These are phyloP conservation scores for Suillus decipiens DNA, from an alignment of 768 basidiomycete genomes.

Conservation along the genomic window DNA sequence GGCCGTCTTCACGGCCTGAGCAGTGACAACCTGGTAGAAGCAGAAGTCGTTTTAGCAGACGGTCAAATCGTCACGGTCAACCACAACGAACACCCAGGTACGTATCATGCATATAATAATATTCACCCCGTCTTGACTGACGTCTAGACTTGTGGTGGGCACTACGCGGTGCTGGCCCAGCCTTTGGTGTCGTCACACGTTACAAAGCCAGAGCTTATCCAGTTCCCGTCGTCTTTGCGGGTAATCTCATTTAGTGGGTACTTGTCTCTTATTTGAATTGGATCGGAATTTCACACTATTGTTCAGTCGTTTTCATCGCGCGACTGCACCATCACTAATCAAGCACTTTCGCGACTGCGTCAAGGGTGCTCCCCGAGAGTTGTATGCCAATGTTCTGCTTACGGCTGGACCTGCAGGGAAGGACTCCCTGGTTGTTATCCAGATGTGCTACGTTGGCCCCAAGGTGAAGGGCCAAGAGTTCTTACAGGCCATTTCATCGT, in stretches of 20 bases:
- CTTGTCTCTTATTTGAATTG: slow-evolving; percentile 3
- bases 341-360: slow-evolving; percentile 93
- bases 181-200: slow-evolving; percentile 83
- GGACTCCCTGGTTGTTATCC: slow-evolving; percentile 86
- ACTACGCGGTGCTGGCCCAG: slow-evolving; percentile 79
- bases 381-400: slow-evolving; percentile 88
- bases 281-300: slow-evolving; percentile 5
- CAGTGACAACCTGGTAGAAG: slow-evolving; percentile 88
- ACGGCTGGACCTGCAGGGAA: slow-evolving; percentile 86
- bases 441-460: slow-evolving; percentile 87
- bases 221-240: slow-evolving; percentile 88
- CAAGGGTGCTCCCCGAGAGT: slow-evolving; percentile 82
- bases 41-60: slow-evolving; percentile 90
- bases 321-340: slow-evolving; percentile 86
- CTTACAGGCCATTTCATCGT: slow-evolving; percentile 81
- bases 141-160: slow-evolving; percentile 84
- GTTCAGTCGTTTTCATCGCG: slow-evolving; percentile 77
- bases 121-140: slow-evolving; percentile 1
- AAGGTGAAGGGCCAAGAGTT: slow-evolving; percentile 74
- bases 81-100: slow-evolving; percentile 71
- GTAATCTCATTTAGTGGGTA: slow-evolving; percentile 88
- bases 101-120: slow-evolving; percentile 23
- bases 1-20: slow-evolving; percentile 83
- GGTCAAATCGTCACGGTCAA: slow-evolving; percentile 81
- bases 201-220: slow-evolving; percentile 90